phyloP scores from a whole-genome alignment of 2,329 filamentous ascomycete species.

The Aspergillus aculeatinus region DNA sequence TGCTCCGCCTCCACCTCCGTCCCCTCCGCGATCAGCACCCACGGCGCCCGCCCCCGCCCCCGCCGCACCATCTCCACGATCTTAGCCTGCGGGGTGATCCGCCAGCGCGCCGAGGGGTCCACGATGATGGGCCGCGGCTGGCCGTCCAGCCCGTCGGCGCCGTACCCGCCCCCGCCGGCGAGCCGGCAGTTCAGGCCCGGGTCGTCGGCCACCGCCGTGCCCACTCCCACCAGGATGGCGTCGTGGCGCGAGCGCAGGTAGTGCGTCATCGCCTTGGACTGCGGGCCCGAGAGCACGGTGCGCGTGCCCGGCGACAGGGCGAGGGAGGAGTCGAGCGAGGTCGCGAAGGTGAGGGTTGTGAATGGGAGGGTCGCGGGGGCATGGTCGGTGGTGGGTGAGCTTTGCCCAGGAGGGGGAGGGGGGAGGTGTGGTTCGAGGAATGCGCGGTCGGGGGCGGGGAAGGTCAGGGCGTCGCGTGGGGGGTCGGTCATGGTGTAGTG shows the following conservation, averaged over 20 bases:
- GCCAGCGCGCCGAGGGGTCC: constrained; percentile 73
- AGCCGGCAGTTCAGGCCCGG: constrained; percentile 85
- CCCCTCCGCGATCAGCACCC: constrained; percentile 53
- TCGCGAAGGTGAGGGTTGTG: constrained; percentile 82
- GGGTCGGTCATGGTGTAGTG: neutral
- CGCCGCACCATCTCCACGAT: constrained; percentile 63
- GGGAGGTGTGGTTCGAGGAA: constrained; percentile 14
- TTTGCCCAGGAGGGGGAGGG: neutral
- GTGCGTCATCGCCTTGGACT: constrained; percentile 92
- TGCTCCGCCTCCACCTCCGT: constrained; percentile 16
- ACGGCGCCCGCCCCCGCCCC: constrained; percentile 69
- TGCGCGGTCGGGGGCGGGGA: constrained; percentile 1
- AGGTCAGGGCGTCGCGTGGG: constrained; percentile 1
- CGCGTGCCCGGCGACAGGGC: constrained; percentile 71
- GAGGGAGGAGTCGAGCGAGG: constrained; percentile 76
- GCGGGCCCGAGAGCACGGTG: constrained; percentile 75
- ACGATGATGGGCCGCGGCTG: constrained; percentile 80
- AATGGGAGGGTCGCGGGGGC: constrained; percentile 37
- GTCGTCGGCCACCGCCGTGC: constrained; percentile 80
- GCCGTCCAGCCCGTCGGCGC: constrained; percentile 44
- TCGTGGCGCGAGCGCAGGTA: constrained; percentile 81
- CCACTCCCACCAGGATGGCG: constrained; percentile 80
- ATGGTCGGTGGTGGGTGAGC: neutral
- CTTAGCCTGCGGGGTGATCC: constrained; percentile 58
- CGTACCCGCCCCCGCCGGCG: constrained; percentile 55